A percentile compares a stretch with the other conserved stretches of the same genome.
These are phyloP conservation scores for Aspergillus fijiensis DNA, from an alignment of 2,329 filamentous ascomycete genomes.

Conservation along the genomic window DNA sequence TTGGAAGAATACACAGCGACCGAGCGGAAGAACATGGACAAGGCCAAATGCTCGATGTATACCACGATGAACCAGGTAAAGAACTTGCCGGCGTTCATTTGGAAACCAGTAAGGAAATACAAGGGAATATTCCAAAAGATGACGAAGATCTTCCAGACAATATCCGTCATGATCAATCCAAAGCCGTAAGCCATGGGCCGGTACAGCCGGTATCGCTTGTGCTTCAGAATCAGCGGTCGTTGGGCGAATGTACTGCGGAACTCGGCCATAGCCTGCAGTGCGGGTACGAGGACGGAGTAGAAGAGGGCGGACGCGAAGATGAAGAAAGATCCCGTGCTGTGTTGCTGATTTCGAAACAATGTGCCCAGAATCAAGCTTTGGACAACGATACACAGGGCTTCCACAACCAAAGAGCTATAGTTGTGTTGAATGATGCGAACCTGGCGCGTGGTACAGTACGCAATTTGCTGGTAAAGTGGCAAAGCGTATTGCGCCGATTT, in stretches of 20 bases:
- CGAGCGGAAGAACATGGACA: conserved; percentile 73
- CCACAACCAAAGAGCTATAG: background rate
- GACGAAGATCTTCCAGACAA: conserved; percentile 66
- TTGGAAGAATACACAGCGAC: conserved; percentile 71
- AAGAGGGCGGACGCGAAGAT: conserved; percentile 14
- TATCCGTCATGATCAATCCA: conserved; percentile 74
- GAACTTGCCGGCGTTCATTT: conserved; percentile 65
- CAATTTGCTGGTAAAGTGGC: conserved; percentile 2
- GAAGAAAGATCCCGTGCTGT: conserved; percentile 8
- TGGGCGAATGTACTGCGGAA: conserved; percentile 16
- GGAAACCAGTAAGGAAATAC: conserved; percentile 70
- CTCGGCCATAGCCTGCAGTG: conserved; percentile 13
- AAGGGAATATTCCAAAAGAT: conserved; percentile 71
- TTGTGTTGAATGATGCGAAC: conserved; percentile 8
- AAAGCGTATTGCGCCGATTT: background rate
- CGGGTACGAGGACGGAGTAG: conserved; percentile 14
- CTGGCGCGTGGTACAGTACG: conserved; percentile 4
- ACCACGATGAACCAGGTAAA: conserved; percentile 68
- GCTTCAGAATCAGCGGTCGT: conserved; percentile 16
- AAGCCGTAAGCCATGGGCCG: conserved; percentile 72
- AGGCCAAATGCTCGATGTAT: conserved; percentile 49
- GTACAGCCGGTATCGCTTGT: conserved; percentile 45
- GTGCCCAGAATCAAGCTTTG: conserved; percentile 16
- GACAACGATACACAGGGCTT: conserved; percentile 8
- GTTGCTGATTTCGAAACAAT: conserved; percentile 16